Percentiles rank a stretch among this genome's conserved stretches.
Conservation (phyloP, 2,329 filamentous ascomycete genomes). For the Fusarium clavum region DNA sequence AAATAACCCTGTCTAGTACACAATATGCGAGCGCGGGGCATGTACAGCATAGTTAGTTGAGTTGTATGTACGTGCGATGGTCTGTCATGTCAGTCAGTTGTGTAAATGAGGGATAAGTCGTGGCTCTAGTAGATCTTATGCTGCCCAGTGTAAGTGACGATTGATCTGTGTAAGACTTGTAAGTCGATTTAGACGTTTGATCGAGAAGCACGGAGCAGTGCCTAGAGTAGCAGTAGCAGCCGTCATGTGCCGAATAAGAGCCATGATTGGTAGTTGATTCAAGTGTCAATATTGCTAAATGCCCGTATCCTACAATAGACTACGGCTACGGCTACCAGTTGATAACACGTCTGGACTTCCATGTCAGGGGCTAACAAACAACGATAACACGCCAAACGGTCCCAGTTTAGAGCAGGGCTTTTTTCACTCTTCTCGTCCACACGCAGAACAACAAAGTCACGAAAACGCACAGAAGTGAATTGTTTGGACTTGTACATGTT, state of each 20-base stretch:
- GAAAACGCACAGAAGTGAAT: conserved; percentile 22
- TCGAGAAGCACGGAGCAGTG: conserved; percentile 43
- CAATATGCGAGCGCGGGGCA: conserved; percentile 37
- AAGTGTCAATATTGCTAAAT: not conserved
- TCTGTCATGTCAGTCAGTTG: conserved; percentile 1
- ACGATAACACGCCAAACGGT: not conserved
- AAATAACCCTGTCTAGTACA: conserved; percentile 41
- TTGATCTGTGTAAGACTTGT: conserved; percentile 39
- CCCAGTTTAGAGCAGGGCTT: conserved; percentile 28
- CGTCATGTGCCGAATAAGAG: conserved; percentile 29
- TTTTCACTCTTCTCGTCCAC: conserved; percentile 17
- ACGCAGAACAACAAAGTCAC: conserved; percentile 15
- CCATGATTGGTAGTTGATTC: conserved; percentile 38
- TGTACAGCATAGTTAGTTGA: conserved; percentile 22
- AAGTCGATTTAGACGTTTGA: conserved; percentile 20
- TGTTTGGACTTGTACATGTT: not conserved
- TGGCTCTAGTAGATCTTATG: not conserved
- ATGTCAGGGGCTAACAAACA: conserved; percentile 25
- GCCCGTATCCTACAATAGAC: not conserved
- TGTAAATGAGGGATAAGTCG: conserved; percentile 1
- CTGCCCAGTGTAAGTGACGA: conserved; percentile 9
- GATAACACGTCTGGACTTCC: conserved; percentile 4
- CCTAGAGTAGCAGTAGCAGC: conserved; percentile 24
- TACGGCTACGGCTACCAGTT: not conserved
- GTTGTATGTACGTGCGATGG: not conserved